Evolutionary conservation across 139 green algal species (phyloP), one percentile per base, ranked within the genome.

Genomic region (Pycnococcus provasolii): DNA sequence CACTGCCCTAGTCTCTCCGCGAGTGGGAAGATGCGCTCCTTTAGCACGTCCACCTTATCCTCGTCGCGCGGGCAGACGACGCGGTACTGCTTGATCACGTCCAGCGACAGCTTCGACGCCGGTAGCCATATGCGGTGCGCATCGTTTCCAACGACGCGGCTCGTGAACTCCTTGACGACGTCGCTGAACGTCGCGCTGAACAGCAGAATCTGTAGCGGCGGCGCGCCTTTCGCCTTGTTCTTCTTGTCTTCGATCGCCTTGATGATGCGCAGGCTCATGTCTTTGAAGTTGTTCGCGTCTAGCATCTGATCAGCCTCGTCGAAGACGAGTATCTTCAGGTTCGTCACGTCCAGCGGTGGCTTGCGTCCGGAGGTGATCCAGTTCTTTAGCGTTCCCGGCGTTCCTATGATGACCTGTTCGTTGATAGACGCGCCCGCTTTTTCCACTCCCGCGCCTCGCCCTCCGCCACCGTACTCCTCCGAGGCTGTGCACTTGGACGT

Each of bases 301-400:
- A 98, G 85, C 93, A 99, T 99, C 65, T 97, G 84, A 75, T 99
- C 94, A 0, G 94, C 94, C 80, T 99, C 94, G 74, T 99, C 94
- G 73, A 98, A 97, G 45, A 99, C 92, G 53, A 98, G 71, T 53
- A 96, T 91, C 7, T 67, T 77, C 11, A 98, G 82, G 46, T 42
- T 42, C 8, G 85, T 75, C 37, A 87, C 52, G 8, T 63, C 69
- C 41, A 98, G 80, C 57, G 89, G 75, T 51, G 58, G 60, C 7
- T 70, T 76, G 0, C 71, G 63, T 48, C 87, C 77, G 73, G 89
- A 89, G 50, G 58, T 81, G 64, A 89, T 77, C 90, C 87, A 98
- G 41, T 83, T 82, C 54, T 92, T 92, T 1, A 98, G 73, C 75
- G 84, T 95, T 44, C 94, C 94, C 61, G 95, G 91, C 37, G 94